phyloP scores from a whole-genome alignment of 169 alveolate genomes.

The Theileria orientalis region DNA sequence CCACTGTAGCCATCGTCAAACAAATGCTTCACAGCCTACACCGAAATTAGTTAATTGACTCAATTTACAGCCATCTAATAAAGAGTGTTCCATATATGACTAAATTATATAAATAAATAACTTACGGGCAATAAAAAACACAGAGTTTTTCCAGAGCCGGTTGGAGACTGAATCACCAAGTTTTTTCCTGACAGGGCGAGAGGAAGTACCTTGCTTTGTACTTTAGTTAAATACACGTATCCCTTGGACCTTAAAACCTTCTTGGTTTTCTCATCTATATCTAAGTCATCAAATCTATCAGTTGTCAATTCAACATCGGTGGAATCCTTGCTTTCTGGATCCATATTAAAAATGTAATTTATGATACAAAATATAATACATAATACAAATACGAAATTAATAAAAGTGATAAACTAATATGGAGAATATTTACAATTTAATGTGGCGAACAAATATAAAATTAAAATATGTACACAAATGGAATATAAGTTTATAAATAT shows the following conservation, averaged over 20 bases:
- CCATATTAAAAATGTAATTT: not conserved
- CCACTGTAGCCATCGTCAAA: constrained; percentile 64
- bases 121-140: constrained; percentile 85
- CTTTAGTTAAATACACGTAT: constrained; percentile 79
- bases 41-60: not conserved
- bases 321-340: constrained; percentile 12
- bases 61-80: not conserved
- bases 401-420: too few relatives aligned
- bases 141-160: constrained; percentile 91
- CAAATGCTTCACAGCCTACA: constrained; percentile 48
- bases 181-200: constrained; percentile 84
- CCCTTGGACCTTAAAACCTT: constrained; percentile 77
- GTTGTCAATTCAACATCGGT: constrained; percentile 59
- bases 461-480: not conserved
- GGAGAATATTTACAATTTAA: too few relatives aligned
- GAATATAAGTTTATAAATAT: too few relatives aligned
- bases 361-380: not conserved
- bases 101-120: not conserved
- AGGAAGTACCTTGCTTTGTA: constrained; percentile 88
- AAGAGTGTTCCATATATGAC: not conserved
- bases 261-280: constrained; percentile 33
- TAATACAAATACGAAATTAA: not conserved
- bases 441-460: too few relatives aligned
- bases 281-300: constrained; percentile 57
- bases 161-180: constrained; percentile 86